A percentile compares a stretch with the other conserved stretches of the same genome.
Conservation (phyloP, 2,329 filamentous ascomycete genomes). For the Berkeleyomyces rouxiae region DNA sequence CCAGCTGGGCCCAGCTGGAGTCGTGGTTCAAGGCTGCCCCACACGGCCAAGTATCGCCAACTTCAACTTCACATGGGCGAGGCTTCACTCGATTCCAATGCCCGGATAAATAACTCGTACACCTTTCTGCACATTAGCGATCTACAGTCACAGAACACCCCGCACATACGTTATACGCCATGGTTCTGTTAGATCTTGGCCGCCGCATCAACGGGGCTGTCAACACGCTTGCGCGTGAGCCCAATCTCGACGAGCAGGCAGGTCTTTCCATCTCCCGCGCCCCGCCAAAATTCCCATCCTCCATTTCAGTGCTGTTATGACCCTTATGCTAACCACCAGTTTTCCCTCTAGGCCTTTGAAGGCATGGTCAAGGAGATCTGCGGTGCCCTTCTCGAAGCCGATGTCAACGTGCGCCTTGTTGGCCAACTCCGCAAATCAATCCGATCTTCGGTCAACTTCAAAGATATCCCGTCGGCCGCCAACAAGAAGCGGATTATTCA, state of each 20-base stretch:
- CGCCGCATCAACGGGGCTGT: slow-evolving; percentile 97
- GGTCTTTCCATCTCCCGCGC: slow-evolving; percentile 8
- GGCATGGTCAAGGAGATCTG: slow-evolving; percentile 98
- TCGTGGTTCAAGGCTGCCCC: not conserved
- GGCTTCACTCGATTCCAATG: not conserved
- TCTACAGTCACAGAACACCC: not conserved
- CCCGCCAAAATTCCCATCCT: not conserved
- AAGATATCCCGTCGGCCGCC: slow-evolving; percentile 73
- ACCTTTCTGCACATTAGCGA: not conserved
- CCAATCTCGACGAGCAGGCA: slow-evolving; percentile 92
- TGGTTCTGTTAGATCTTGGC: slow-evolving; percentile 98
- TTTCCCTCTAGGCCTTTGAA: slow-evolving; percentile 60
- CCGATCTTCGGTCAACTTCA: slow-evolving; percentile 80
- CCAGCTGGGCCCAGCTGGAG: not conserved
- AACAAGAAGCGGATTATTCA: slow-evolving; percentile 99
- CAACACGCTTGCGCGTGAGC: slow-evolving; percentile 77
- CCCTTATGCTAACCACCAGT: slow-evolving; percentile 11
- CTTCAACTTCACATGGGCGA: not conserved
- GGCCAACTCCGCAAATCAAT: slow-evolving; percentile 85
- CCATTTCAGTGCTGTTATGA: not conserved
- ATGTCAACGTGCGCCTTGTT: slow-evolving; percentile 92
- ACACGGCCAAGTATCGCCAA: not conserved
- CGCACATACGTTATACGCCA: slow-evolving; percentile 25
- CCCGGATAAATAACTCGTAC: no score
- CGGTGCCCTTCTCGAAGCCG: slow-evolving; percentile 83